phyloP scores from a whole-genome alignment of 176 grass and related monocot genomes.

The Avena sativa region DNA sequence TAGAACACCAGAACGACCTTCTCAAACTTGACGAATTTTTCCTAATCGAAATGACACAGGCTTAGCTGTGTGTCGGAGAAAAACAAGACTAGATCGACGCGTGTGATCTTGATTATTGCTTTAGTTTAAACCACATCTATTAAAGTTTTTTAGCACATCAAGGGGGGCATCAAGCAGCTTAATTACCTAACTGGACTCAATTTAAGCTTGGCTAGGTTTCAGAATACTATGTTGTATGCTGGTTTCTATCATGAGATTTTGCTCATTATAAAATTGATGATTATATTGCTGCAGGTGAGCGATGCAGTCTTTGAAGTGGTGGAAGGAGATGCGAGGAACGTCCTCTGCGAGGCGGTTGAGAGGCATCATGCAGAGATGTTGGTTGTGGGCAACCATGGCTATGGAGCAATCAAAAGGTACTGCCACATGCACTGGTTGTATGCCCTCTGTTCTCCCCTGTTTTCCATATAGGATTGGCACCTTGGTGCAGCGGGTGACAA shows the following conservation, averaged over 20 bases:
- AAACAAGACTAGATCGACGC: not conserved
- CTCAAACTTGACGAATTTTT: not conserved
- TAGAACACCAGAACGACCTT: not conserved
- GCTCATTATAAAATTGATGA: not conserved
- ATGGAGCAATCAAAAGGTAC: constrained; percentile 90
- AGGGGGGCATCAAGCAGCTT: not conserved
- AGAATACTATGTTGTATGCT: not conserved
- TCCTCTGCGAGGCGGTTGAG: constrained; percentile 86
- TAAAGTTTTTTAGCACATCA: not conserved
- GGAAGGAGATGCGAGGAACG: constrained; percentile 77
- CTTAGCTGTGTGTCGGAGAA: not conserved
- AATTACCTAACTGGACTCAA: not conserved
- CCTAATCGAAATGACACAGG: not conserved
- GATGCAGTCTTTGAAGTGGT: constrained; percentile 61
- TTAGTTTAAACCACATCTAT: not conserved
- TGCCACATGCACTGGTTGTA: not conserved
- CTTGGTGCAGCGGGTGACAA: not conserved
- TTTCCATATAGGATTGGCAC: not conserved
- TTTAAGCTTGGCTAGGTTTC: too few species aligned
- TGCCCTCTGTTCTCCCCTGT: constrained; percentile 17
- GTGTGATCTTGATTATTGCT: not conserved
- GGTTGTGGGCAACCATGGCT: constrained; percentile 88
- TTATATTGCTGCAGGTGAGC: constrained; percentile 46
- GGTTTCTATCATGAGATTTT: not conserved
- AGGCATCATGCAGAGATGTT: constrained; percentile 77